Base-by-base conservation (phyloP, 345 rosid species). In the Angophora floribunda region DNA sequence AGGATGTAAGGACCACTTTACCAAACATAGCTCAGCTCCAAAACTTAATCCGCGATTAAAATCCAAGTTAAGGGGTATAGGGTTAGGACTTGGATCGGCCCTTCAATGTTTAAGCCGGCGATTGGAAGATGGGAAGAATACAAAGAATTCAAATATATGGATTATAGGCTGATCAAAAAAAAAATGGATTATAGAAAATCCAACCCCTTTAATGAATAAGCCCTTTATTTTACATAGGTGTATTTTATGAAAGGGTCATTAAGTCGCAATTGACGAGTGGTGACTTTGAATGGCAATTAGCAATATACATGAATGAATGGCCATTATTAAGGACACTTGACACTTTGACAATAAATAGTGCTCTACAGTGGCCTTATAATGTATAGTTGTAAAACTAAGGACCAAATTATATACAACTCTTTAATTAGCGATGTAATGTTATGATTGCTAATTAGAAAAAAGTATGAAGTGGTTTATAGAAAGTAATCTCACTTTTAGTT, bases 351-450 rank as follows among this genome's bases (percentile, higher is more conserved):
- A 51, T 51, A 15, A 14, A 28, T 63, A 63, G 13, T 28, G 8
- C 70, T 63, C 32, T 63, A 13, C 1, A n/a, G 1, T 28, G 16
- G 17, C 36, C 36, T 28, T n/a, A 28, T 0, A 1, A 28, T 63
- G 0, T 13, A 63, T 6, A 63, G 13, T 63, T n/a, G 36, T 7
- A 63, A 63, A 28, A 28, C 13, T 63, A 63, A 4, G 7, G 30
- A 6, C 0, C 36, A 0, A n/a, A 28, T 32, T 13, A n/a, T 3
- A n/a, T 17, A 63, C 6, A 7, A 1, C 17, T 28, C n/a, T 61
- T 63, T 28, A 28, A 13, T 63, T 63, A n/a, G 36, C 17, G 0
- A 2, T 28, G 36, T 4, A 28, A 0, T 28, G 14, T 28, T 12
- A 28, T 63, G 70, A 16, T 4, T 63, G 1, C 17, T 28, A 63